Evolutionary conservation across 768 basidiomycete species (phyloP), one percentile per base, ranked within the genome.

Genomic region (Austroboletus eburneus): DNA sequence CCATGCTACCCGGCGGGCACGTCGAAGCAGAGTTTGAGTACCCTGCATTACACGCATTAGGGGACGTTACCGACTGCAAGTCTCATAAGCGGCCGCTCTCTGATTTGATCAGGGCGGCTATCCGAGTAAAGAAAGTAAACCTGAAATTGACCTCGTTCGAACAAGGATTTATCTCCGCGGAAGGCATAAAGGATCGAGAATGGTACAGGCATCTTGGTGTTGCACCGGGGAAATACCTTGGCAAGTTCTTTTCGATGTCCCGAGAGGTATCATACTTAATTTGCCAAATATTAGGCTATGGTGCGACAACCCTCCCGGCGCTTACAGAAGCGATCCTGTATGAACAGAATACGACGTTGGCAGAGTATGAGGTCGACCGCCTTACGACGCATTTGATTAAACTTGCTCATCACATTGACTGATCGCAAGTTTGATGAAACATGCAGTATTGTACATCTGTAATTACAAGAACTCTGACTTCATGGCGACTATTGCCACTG

Each of bases 121-220:
- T 75, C 57, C 78, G 80, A 23, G 76, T 88, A 9, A 71, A 68
- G 42, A 69, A 59, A 43, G 77, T 75, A 14, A 90, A 90, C 65
- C 67, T 75, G 67, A 87, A 83, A 62, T 68, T 91, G n/a, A 66
- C 72, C 10, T 66, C 70, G 7, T 90, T 91, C 54, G 89, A 91
- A 62, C 78, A 77, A 40, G 89, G 90, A 1, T 89, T 95, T 63
- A 85, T 93, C 49, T 81, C 80, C 6, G 71, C 84, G 57, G 80
- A 71, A 14, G 92, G 91, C 0, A 81, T 27, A 27, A 81, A 81
- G 54, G 81, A 83, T 44, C 75, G 87, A 25, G 85, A 89, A 61
- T 94, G 91, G 91, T 95, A 87, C 62, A 80, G 72, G 57, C 85
- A 92, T 66, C 74, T 91, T 14, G 91, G 78, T 39, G 87, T 91